phyloP scores from a whole-genome alignment of 2,329 filamentous ascomycete species.

The Hypoxylon sp. region DNA sequence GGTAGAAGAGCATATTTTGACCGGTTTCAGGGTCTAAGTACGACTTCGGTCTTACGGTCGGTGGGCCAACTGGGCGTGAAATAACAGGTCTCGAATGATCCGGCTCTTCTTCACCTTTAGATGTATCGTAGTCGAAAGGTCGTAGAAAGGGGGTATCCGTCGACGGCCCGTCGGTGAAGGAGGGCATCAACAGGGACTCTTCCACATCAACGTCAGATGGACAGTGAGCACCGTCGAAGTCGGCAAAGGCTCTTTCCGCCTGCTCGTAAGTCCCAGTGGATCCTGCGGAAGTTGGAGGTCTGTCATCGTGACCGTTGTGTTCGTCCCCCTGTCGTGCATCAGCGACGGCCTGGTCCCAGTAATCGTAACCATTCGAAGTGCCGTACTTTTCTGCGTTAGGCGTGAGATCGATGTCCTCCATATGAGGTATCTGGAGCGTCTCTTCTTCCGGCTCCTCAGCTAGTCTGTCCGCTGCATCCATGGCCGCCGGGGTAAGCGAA shows the following conservation, averaged over 20 bases:
- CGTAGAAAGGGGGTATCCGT: conserved; percentile 41
- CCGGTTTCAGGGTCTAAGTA: conserved; percentile 74
- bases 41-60: conserved; percentile 61
- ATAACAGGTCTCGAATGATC: conserved; percentile 42
- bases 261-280: conserved; percentile 74
- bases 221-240: conserved; percentile 86
- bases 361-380: conserved; percentile 43
- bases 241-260: conserved; percentile 75
- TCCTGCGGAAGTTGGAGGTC: conserved; percentile 63
- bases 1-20: conserved; percentile 92
- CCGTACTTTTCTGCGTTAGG: conserved; percentile 47
- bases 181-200: conserved; percentile 44
- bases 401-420: conserved; percentile 46
- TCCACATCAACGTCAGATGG: conserved; percentile 62
- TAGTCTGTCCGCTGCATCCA: conserved; percentile 65
- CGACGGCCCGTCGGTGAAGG: conserved; percentile 41
- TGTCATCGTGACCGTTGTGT: conserved; percentile 44
- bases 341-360: conserved; percentile 48
- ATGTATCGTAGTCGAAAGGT: conserved; percentile 38
- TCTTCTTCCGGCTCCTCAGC: conserved; percentile 54
- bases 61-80: conserved; percentile 50
- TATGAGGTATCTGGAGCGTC: conserved; percentile 38
- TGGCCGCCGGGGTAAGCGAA: conserved; percentile 62
- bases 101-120: conserved; percentile 39
- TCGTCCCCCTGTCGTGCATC: conserved; percentile 36